Percentiles rank a stretch among this genome's conserved stretches.
Evolutionary conservation across 2,329 filamentous ascomycete species (phyloP).

Genomic region (Penicillium sp.): DNA sequence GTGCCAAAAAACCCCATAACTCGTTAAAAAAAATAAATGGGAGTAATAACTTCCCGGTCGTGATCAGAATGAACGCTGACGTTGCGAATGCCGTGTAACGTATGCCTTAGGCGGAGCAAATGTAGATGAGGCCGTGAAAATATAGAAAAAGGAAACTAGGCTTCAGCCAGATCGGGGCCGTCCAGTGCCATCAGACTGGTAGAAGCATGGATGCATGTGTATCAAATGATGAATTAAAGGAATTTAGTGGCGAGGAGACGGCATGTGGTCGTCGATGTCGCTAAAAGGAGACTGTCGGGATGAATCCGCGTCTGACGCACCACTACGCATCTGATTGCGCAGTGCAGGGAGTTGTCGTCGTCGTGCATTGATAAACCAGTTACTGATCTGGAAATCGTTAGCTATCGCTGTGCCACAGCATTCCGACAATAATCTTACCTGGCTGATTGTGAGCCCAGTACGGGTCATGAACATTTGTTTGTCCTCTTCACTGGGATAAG

Average conservation of each 20-base stretch:
- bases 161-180: neutral
- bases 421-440: too few species aligned
- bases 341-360: slow-evolving; percentile 52
- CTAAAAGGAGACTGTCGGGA: slow-evolving; percentile 40
- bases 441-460: slow-evolving; percentile 77
- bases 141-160: neutral
- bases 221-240: neutral
- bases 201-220: neutral
- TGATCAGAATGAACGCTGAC: slow-evolving; percentile 26
- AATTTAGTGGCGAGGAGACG: slow-evolving; percentile 32
- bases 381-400: slow-evolving; percentile 50
- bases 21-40: slow-evolving; percentile 17
- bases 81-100: slow-evolving; percentile 22
- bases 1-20: slow-evolving; percentile 20
- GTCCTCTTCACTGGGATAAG: slow-evolving; percentile 86
- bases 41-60: slow-evolving; percentile 16
- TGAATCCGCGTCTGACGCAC: slow-evolving; percentile 28
- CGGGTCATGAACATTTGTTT: slow-evolving; percentile 78
- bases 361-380: slow-evolving; percentile 59
- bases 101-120: slow-evolving; percentile 14
- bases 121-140: slow-evolving; percentile 14
- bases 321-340: slow-evolving; percentile 48
- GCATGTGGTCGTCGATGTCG: slow-evolving; percentile 37
- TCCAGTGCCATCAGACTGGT: neutral
- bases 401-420: neutral